Conservation (phyloP, 176 grass and related monocot genomes). For the Pharus latifolius region DNA sequence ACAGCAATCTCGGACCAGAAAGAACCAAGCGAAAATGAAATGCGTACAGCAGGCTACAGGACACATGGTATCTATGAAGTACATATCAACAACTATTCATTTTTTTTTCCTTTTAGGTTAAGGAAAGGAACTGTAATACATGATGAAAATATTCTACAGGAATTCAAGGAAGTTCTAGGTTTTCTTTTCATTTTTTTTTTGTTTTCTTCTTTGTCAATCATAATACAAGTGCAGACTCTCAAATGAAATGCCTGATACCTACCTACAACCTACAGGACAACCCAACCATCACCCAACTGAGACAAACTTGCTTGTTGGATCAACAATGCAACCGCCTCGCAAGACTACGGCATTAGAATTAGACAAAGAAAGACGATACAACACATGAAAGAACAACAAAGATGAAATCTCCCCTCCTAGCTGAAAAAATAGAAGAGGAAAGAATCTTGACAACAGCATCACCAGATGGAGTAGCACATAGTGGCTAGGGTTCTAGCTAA, state of each 20-base stretch:
- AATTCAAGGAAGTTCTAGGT: background rate
- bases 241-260: background rate
- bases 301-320: constrained; percentile 3
- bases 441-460: background rate
- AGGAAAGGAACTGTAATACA: constrained; percentile 5
- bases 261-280: constrained; percentile 6
- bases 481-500: background rate
- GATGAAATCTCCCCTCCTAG: constrained; percentile 18
- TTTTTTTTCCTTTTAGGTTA: constrained; percentile 2
- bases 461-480: background rate
- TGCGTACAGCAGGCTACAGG: background rate
- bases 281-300: background rate
- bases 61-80: background rate
- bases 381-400: background rate
- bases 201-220: constrained; percentile 19
- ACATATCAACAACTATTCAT: background rate
- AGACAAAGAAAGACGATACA: background rate
- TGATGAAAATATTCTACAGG: background rate
- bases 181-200: background rate
- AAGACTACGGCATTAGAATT: background rate
- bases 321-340: background rate
- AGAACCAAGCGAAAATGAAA: constrained; percentile 20
- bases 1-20: constrained; percentile 10
- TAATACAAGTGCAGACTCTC: background rate
- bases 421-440: constrained; percentile 24